Evolutionary conservation across 768 basidiomycete species (phyloP).

Genomic region (Baorangia bicolor): DNA sequence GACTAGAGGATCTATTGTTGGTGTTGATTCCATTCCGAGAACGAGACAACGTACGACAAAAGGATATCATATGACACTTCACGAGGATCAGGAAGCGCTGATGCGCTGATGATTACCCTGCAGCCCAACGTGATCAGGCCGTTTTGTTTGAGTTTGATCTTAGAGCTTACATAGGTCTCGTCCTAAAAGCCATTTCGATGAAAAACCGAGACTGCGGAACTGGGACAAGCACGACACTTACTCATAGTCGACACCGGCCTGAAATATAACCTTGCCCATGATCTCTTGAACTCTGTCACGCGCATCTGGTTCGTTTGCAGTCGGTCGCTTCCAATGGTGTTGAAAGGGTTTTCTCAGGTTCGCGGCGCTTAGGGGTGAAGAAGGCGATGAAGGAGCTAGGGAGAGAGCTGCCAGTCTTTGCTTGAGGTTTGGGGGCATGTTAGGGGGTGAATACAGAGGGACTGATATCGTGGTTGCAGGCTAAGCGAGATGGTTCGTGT

Average conservation of each 20-base stretch:
- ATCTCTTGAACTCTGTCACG: slow-evolving; percentile 58
- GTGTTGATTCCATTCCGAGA: slow-evolving; percentile 3
- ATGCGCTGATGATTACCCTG: slow-evolving; percentile 83
- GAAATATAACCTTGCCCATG: slow-evolving; percentile 74
- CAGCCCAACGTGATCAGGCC: slow-evolving; percentile 7
- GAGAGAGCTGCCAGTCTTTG: slow-evolving; percentile 67
- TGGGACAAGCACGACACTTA: slow-evolving; percentile 38
- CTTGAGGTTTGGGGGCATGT: slow-evolving; percentile 50
- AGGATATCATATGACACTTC: slow-evolving; percentile 76
- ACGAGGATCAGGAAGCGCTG: slow-evolving; percentile 77
- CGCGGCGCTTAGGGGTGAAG: slow-evolving; percentile 30
- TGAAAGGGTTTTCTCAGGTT: slow-evolving; percentile 43
- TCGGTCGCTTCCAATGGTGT: slow-evolving; percentile 51
- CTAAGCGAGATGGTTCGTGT: not conserved
- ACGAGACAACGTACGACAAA: slow-evolving; percentile 52
- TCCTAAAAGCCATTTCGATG: slow-evolving; percentile 44
- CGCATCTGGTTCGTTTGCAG: slow-evolving; percentile 27
- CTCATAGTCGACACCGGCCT: slow-evolving; percentile 91
- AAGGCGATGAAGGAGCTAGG: slow-evolving; percentile 49
- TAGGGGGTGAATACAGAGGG: not conserved
- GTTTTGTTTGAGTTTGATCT: not conserved
- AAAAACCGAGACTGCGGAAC: slow-evolving; percentile 11
- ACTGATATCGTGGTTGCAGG: not conserved
- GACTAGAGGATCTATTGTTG: slow-evolving; percentile 40
- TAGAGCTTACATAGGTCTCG: slow-evolving; percentile 75